Evolutionary conservation across 2,329 filamentous ascomycete species (phyloP).

Genomic region (Cercospora sesami): DNA sequence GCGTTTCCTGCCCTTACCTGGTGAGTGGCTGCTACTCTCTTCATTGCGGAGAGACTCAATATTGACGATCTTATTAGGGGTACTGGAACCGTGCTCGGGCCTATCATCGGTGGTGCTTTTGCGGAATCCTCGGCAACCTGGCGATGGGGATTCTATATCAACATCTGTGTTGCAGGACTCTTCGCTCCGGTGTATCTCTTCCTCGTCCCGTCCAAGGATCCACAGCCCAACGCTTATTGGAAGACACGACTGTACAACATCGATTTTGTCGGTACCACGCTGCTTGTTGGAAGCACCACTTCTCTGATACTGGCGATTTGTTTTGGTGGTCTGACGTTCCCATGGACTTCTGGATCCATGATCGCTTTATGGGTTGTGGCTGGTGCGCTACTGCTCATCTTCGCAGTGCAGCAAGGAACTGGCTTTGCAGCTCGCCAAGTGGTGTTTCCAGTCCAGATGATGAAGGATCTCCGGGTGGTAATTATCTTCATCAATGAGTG

Average conservation of each 20-base stretch:
- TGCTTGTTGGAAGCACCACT: slow-evolving; percentile 48
- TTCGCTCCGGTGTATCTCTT: slow-evolving; percentile 49
- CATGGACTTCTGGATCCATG: slow-evolving; percentile 49
- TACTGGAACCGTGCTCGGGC: slow-evolving; percentile 16
- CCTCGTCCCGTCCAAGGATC: slow-evolving; percentile 39
- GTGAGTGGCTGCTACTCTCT: background rate
- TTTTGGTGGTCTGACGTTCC: slow-evolving; percentile 53
- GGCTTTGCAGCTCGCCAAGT: slow-evolving; percentile 7
- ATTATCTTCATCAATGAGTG: slow-evolving; percentile 45
- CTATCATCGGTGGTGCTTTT: slow-evolving; percentile 19
- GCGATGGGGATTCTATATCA: slow-evolving; percentile 48
- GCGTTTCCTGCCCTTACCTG: slow-evolving; percentile 7
- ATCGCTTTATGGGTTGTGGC: slow-evolving; percentile 53
- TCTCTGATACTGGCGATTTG: slow-evolving; percentile 52
- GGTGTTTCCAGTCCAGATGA: slow-evolving; percentile 51
- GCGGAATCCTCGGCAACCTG: slow-evolving; percentile 15
- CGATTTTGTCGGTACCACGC: slow-evolving; percentile 50
- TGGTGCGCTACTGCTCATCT: slow-evolving; percentile 47
- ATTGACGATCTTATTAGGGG: background rate
- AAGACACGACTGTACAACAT: slow-evolving; percentile 33
- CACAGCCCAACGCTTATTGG: slow-evolving; percentile 9
- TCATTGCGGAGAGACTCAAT: background rate
- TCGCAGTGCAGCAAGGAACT: slow-evolving; percentile 48
- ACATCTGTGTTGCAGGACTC: slow-evolving; percentile 36
- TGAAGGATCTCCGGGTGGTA: slow-evolving; percentile 44